Base-by-base conservation (phyloP, 257 asterid species). In the Apocynum venetum region DNA sequence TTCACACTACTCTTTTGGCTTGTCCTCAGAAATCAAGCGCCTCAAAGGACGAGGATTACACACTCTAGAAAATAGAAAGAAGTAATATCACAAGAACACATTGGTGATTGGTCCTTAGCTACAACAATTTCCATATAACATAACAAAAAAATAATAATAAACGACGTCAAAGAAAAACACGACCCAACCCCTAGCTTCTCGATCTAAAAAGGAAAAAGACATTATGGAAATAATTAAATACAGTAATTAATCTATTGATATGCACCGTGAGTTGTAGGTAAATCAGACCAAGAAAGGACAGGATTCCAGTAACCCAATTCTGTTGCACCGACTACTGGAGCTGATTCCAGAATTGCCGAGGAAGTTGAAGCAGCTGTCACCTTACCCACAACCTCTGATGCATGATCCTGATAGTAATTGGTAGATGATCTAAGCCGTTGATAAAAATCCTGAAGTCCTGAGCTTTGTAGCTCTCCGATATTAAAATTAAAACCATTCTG, bases 261-360 rank as follows among this genome's bases (percentile, higher is more conserved):
- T 73, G 91, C 93, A 57, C 90, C 94, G 79, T 85, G 83, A 14
- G 89, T 69, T 72, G 97, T 82, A 25, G 91, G 86, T 65, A 86
- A 71, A 80, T 93, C 94, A 48, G 84, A 80, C 97, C 96, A 91
- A 0, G 93, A 68, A 63, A 84, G 71, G 43, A 71, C 71, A 14
- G 86, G 67, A 80, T 83, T 89, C 93, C 93, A 86, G 81, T 85
- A 89, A 49, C 93, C 91, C 76, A 86, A 55, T 71, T 89, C 92
- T 52, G 66, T 87, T 17, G 78, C 86, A 38, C 87, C 82, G 36
- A 87, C 82, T 41, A 88, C 90, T 0, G 98, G 92, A 76, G 91
- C 89, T 0, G 97, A 89, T 19, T 89, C 98, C 74, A 91, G 84
- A 77, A 91, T 82, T 31, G 84, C 76, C 17, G 91, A 53, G 20